These are phyloP conservation scores for Taphrina deformans DNA, from an alignment of 1,139 yeast species.

Conservation along the genomic window DNA sequence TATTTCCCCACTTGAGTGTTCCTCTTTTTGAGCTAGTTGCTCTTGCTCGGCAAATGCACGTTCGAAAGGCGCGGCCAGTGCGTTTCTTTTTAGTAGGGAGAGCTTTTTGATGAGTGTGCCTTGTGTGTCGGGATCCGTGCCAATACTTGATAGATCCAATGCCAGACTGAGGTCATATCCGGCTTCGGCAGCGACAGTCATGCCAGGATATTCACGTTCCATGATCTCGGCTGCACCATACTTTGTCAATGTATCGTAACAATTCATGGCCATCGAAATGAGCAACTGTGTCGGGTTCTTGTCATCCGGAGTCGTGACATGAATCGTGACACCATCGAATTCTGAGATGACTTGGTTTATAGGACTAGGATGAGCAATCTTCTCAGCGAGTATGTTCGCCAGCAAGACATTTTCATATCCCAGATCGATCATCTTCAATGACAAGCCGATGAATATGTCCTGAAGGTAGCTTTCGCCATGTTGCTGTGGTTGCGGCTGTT, in stretches of 20 bases:
- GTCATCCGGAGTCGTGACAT: conserved; percentile 76
- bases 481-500: neutral
- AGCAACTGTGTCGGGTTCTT: conserved; percentile 56
- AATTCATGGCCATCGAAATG: conserved; percentile 70
- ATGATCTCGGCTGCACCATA: conserved; percentile 58
- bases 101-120: conserved; percentile 48
- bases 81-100: conserved; percentile 75
- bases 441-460: no score
- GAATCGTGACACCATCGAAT: conserved; percentile 93
- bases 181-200: conserved; percentile 45
- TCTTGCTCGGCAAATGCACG: conserved; percentile 63
- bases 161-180: conserved; percentile 81
- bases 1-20: conserved; percentile 58
- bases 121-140: conserved; percentile 17
- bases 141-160: conserved; percentile 55
- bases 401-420: conserved; percentile 31
- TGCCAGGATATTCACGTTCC: conserved; percentile 50
- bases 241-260: conserved; percentile 69
- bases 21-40: conserved; percentile 41
- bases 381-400: conserved; percentile 23
- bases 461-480: no score
- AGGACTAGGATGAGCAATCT: conserved; percentile 49
- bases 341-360: conserved; percentile 89
- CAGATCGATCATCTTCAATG: conserved; percentile 31
- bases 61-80: conserved; percentile 91